A percentile compares a stretch with the other conserved stretches of the same genome.
phyloP scores from a whole-genome alignment of 2,329 filamentous ascomycete species.

The Rutstroemia sp. region DNA sequence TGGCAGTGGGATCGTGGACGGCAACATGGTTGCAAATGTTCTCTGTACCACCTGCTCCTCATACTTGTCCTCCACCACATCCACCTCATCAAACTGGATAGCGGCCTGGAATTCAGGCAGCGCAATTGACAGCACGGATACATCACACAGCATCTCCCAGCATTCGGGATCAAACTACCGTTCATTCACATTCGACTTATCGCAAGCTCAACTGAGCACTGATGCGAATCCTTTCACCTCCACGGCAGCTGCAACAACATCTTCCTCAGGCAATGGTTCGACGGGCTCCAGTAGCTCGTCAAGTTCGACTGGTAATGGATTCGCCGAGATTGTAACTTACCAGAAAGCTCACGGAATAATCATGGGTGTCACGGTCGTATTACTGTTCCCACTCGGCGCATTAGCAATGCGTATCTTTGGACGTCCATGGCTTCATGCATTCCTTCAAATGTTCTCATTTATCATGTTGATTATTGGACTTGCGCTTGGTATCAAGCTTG shows the following conservation, averaged over 20 bases:
- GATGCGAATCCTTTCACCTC: constrained; percentile 23
- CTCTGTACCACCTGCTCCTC: constrained; percentile 34
- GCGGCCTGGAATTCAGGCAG: constrained; percentile 23
- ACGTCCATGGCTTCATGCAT: constrained; percentile 43
- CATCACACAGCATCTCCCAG: constrained; percentile 14
- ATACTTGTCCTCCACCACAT: constrained; percentile 11
- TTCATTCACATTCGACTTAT: constrained; percentile 22
- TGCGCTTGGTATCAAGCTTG: constrained; percentile 45
- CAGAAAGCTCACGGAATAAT: constrained; percentile 47
- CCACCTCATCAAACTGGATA: constrained; percentile 22
- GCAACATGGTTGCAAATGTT: constrained; percentile 50
- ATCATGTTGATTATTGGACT: constrained; percentile 53
- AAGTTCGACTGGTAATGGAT: neutral
- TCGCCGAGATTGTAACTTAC: constrained; percentile 9
- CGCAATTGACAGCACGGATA: constrained; percentile 16
- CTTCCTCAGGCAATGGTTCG: constrained; percentile 1
- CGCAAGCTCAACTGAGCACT: constrained; percentile 16
- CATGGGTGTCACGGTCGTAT: constrained; percentile 51
- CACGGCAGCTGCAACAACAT: constrained; percentile 2
- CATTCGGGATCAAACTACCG: constrained; percentile 13
- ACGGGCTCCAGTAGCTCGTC: constrained; percentile 3
- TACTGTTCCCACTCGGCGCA: constrained; percentile 53
- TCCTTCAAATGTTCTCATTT: constrained; percentile 47
- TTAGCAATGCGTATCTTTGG: constrained; percentile 52
- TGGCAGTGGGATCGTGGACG: constrained; percentile 45